Evolutionary conservation across 768 basidiomycete genomes (phyloP).

Genomic region (Suillus hirtellus): DNA sequence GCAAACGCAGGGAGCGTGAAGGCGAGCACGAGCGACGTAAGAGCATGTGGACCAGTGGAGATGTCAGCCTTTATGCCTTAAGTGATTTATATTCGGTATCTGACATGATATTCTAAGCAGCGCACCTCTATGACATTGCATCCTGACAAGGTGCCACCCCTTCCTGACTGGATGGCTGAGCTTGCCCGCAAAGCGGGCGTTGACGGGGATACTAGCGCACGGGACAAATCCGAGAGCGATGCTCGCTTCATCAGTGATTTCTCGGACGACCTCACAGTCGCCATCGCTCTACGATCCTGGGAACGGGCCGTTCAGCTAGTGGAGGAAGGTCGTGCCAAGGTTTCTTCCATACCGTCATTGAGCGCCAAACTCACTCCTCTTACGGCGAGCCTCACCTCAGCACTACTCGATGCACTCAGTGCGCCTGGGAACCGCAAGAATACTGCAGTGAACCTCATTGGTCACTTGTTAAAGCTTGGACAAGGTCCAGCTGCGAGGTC

Average conservation of each 20-base stretch:
- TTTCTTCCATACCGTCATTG: slow-evolving; percentile 53
- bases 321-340: slow-evolving; percentile 78
- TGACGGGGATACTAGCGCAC: slow-evolving; percentile 45
- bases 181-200: slow-evolving; percentile 56
- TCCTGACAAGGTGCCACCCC: slow-evolving; percentile 48
- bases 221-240: slow-evolving; percentile 79
- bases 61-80: slow-evolving; percentile 32
- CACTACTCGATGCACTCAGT: slow-evolving; percentile 74
- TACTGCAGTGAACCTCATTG: slow-evolving; percentile 66
- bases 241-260: slow-evolving; percentile 88
- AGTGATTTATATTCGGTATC: slow-evolving; percentile 2
- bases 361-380: slow-evolving; percentile 63
- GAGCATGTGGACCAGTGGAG: slow-evolving; percentile 59
- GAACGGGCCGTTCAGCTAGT: slow-evolving; percentile 81
- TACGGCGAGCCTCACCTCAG: slow-evolving; percentile 63
- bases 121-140: slow-evolving; percentile 36
- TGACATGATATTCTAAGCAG: slow-evolving; percentile 19
- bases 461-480: slow-evolving; percentile 72
- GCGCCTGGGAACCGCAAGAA: slow-evolving; percentile 78
- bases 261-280: slow-evolving; percentile 87
- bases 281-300: slow-evolving; percentile 89
- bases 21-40: slow-evolving; percentile 89
- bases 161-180: slow-evolving; percentile 80
- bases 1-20: slow-evolving; percentile 90
- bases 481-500: slow-evolving; percentile 77